Conservation (phyloP, 805 yeast species). For the Wickerhamomyces queroliae region DNA sequence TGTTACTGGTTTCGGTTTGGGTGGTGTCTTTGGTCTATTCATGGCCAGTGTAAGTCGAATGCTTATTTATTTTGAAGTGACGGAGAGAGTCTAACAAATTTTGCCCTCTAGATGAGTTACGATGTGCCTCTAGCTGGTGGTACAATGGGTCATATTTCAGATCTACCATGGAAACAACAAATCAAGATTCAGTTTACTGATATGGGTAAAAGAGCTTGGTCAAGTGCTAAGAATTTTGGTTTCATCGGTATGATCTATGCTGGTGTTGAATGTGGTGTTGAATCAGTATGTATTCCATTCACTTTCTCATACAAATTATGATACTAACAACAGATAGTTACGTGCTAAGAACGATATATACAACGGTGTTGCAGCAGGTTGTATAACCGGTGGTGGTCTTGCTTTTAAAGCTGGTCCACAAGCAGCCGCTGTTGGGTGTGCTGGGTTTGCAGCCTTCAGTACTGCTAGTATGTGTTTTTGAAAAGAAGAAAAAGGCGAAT, state of each 20-base stretch:
- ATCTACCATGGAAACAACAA: slow-evolving; percentile 88
- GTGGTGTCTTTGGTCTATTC: slow-evolving; percentile 93
- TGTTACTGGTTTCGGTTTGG: slow-evolving; percentile 88
- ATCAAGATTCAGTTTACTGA: slow-evolving; percentile 86
- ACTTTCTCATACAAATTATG: slow-evolving; percentile 15
- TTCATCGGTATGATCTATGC: slow-evolving; percentile 86
- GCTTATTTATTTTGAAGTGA: background rate
- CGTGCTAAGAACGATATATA: slow-evolving; percentile 90
- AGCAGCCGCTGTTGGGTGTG: slow-evolving; percentile 89
- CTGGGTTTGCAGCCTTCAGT: slow-evolving; percentile 95
- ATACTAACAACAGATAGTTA: slow-evolving; percentile 15
- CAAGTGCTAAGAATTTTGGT: slow-evolving; percentile 91
- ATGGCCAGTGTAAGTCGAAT: slow-evolving; percentile 55
- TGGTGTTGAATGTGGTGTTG: slow-evolving; percentile 89
- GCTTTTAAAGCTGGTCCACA: slow-evolving; percentile 92
- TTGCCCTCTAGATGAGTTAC: slow-evolving; percentile 52
- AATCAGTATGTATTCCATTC: slow-evolving; percentile 33
- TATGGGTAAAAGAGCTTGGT: slow-evolving; percentile 85
- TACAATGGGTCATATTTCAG: slow-evolving; percentile 56
- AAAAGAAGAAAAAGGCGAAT: background rate
- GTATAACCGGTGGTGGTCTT: slow-evolving; percentile 94
- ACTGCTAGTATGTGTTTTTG: slow-evolving; percentile 43
- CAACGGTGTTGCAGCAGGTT: slow-evolving; percentile 91
- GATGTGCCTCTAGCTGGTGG: slow-evolving; percentile 66
- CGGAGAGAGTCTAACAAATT: slow-evolving; percentile 2